Evolutionary conservation across 441 rosid genomes (phyloP).

Genomic region (Dalechampia spathulata): DNA sequence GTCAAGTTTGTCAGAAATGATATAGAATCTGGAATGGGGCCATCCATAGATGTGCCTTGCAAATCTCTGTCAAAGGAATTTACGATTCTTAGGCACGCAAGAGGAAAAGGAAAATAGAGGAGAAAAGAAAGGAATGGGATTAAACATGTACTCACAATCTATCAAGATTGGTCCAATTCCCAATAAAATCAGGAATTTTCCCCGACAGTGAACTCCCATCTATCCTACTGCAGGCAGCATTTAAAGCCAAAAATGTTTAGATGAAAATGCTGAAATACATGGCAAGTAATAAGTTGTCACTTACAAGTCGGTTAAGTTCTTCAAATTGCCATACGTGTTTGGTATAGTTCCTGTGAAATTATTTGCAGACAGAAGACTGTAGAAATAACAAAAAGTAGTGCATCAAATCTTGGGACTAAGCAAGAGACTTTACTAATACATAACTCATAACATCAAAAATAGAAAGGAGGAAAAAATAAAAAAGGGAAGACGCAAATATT

Average conservation of each 20-base stretch:
- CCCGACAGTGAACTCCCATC: slow-evolving; percentile 77
- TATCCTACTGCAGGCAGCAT: slow-evolving; percentile 45
- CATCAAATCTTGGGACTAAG: no score
- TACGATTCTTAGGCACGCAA: no score
- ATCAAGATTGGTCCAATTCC: slow-evolving; percentile 56
- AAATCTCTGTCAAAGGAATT: slow-evolving; percentile 35
- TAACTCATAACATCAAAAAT: no score
- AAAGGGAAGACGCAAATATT: not conserved
- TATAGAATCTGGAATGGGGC: slow-evolving; percentile 66
- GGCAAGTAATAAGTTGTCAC: no score
- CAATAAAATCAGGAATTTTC: slow-evolving; percentile 69
- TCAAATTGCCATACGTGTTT: slow-evolving; percentile 46
- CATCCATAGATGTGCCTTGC: slow-evolving; percentile 84
- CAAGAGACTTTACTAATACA: no score
- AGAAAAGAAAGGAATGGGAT: not conserved
- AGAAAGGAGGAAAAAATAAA: not conserved
- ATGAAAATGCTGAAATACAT: no score
- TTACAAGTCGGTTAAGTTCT: slow-evolving; percentile 69
- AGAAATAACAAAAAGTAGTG: no score
- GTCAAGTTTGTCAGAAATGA: slow-evolving; percentile 42
- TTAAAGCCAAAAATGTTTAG: no score
- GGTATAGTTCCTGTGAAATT: slow-evolving; percentile 67
- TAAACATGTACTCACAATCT: slow-evolving; percentile 45
- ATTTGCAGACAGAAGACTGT: slow-evolving; percentile 57
- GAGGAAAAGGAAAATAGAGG: no score